Conservation (phyloP, 495 filamentous ascomycete species). For the Lophiostoma macrostomum region DNA sequence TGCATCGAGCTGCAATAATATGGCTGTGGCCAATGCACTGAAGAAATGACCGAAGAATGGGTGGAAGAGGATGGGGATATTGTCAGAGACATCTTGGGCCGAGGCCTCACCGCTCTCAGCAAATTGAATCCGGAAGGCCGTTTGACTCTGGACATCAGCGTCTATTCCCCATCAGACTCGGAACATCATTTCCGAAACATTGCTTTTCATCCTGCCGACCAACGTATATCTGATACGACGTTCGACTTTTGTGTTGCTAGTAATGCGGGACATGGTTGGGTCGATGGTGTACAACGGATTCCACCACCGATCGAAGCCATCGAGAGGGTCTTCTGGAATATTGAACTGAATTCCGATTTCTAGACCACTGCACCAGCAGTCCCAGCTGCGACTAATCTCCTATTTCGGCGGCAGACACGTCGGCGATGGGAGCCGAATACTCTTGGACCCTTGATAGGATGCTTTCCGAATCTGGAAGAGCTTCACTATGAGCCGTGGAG, state of each 20-base stretch:
- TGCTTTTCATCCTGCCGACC: not conserved
- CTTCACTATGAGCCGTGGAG: slow-evolving; percentile 9
- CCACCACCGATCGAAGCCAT: not conserved
- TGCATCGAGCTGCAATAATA: not conserved
- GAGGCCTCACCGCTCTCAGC: not conserved
- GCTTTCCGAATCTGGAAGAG: slow-evolving; percentile 7
- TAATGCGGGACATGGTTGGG: not conserved
- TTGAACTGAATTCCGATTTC: not conserved
- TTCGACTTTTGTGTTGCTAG: not conserved
- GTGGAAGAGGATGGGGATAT: not conserved
- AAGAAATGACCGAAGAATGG: not conserved
- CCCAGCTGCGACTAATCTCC: not conserved
- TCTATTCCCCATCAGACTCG: not conserved
- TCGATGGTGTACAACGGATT: not conserved
- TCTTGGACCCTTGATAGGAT: not conserved
- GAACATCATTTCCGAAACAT: not conserved
- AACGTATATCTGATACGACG: too few species aligned
- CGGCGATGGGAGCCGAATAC: not conserved
- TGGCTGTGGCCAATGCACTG: not conserved
- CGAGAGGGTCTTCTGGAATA: not conserved
- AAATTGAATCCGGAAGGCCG: not conserved
- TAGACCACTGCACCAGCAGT: not conserved
- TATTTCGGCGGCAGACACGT: slow-evolving; percentile 1
- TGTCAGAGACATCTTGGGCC: not conserved
- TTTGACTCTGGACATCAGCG: slow-evolving; percentile 1